Evolutionary conservation across 108 stramenopile species (phyloP).

Genomic region (Nitzschia inconspicua): DNA sequence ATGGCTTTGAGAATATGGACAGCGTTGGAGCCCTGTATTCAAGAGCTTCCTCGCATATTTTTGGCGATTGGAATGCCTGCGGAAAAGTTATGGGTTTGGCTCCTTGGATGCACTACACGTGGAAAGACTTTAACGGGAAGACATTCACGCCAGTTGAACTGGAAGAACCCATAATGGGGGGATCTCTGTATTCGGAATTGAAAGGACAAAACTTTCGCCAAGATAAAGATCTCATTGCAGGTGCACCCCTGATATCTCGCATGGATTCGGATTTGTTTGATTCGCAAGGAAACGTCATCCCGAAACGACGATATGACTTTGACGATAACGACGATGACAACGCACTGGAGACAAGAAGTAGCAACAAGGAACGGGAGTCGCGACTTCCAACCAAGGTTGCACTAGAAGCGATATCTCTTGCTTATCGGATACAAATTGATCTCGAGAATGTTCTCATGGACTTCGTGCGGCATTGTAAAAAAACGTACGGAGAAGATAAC

Average conservation of each 20-base stretch:
- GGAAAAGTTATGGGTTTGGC: slow-evolving; percentile 96
- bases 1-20: slow-evolving; percentile 95
- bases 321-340: slow-evolving; percentile 54
- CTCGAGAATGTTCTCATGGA: slow-evolving; percentile 81
- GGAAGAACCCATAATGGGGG: slow-evolving; percentile 43
- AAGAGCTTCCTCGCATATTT: slow-evolving; percentile 88
- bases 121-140: slow-evolving; percentile 25
- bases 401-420: slow-evolving; percentile 75
- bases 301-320: slow-evolving; percentile 70
- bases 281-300: slow-evolving; percentile 49
- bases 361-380: slow-evolving; percentile 22
- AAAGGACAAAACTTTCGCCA: slow-evolving; percentile 43
- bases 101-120: slow-evolving; percentile 79
- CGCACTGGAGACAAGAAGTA: background rate
- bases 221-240: slow-evolving; percentile 51
- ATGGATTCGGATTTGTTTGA: slow-evolving; percentile 81
- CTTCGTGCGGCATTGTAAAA: slow-evolving; percentile 79
- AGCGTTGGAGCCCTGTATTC: slow-evolving; percentile 94
- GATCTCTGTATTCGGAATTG: slow-evolving; percentile 58
- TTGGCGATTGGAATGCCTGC: slow-evolving; percentile 96
- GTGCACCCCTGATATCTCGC: slow-evolving; percentile 59
- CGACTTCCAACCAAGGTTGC: slow-evolving; percentile 72
- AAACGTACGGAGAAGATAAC: slow-evolving; percentile 77
- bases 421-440: slow-evolving; percentile 74
- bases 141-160: slow-evolving; percentile 27